Evolutionary conservation across 148 eudicot genomes (phyloP).

Genomic region (Spergularia marina): DNA sequence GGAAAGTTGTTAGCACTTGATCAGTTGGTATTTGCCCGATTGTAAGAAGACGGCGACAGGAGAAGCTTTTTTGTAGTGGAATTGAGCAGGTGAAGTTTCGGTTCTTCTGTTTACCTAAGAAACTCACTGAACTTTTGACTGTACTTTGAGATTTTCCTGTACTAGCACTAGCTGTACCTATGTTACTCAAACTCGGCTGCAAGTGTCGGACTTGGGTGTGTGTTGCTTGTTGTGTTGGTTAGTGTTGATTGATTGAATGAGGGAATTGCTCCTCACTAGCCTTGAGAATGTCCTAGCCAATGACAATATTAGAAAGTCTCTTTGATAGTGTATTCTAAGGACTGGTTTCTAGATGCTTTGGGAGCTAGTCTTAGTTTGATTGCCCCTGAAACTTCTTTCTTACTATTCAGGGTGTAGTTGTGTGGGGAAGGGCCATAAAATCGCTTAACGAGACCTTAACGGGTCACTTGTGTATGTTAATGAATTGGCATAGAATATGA

Average conservation of each 20-base stretch:
- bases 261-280: too few species aligned
- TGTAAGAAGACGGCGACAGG: background rate
- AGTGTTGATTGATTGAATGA: too few species aligned
- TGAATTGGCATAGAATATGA: too few species aligned
- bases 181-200: too few species aligned
- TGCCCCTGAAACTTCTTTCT: too few species aligned
- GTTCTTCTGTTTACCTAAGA: background rate
- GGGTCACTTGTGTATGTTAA: too few species aligned
- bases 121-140: background rate
- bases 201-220: too few species aligned
- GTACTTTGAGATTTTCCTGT: background rate
- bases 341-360: background rate
- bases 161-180: too few species aligned
- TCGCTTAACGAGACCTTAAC: too few species aligned
- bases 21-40: background rate
- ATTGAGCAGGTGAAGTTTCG: slow-evolving; percentile 14
- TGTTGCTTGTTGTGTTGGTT: too few species aligned
- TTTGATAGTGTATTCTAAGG: background rate
- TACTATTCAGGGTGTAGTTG: too few species aligned
- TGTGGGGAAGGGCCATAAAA: too few species aligned
- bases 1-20: background rate
- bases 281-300: background rate
- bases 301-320: background rate
- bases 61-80: background rate
- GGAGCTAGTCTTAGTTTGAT: background rate